Evolutionary conservation across 371 early-diverging fungal species (phyloP), one percentile per base, ranked within the genome.

Genomic region (Mucor saturninus): DNA sequence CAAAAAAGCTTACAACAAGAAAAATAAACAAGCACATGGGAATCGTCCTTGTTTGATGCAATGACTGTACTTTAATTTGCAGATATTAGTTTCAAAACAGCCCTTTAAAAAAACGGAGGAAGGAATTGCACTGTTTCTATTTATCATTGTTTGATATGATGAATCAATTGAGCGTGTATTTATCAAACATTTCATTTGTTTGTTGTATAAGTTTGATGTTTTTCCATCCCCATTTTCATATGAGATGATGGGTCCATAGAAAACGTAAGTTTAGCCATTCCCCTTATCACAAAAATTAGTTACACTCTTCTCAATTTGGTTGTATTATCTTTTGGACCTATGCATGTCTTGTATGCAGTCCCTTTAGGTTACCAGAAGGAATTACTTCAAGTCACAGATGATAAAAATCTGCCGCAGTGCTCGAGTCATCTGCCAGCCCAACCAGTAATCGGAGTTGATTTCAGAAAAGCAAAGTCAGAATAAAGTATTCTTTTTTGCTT

Each of bases 31-130:
- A 59, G 38, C 49, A 28, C 26, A 50, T 13, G 9, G 38, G 13
- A 40, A 39, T 11, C 13, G 50, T 32, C 29, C 21, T 54, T 39
- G 15, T 42, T 54, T 61, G 43, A 45, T 61, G 54, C 54, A 61
- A 42, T 28, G 59, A 38, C 13, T 50, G 51, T 59, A 59, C 51
- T 59, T 59, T 59, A 38, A 59, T 51, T 59, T 59, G 59, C 59
- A 59, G 51, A 6, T 38, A 21, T 21, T 21, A n/a, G 26, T 59
- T 28, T 50, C 46, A 31, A 37, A 58, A 26, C 48, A 37, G 2
- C 35, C 32, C 58, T 37, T 48, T 21, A 48, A 58, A 21, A 21
- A n/a, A 48, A 58, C 0, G 38, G 21, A 42, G 9, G 15, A 21
- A 21, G 21, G 21, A 21, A 21, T 21, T 21, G 40, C 15, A 11